phyloP scores from a whole-genome alignment of 2,329 filamentous ascomycete species.

The Penicillium sp. region DNA sequence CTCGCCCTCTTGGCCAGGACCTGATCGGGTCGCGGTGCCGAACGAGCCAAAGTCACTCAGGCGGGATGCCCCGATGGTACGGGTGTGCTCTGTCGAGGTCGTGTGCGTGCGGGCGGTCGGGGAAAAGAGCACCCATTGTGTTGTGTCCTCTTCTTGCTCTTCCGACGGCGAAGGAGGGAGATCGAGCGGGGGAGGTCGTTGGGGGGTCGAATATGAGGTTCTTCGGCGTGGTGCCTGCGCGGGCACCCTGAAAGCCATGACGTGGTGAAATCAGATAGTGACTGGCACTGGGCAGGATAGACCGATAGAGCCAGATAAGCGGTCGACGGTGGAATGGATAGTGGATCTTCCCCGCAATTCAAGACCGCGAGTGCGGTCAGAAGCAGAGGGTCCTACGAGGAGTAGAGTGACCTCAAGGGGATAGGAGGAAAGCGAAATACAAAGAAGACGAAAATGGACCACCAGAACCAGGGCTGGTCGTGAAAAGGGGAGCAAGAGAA shows the following conservation, averaged over 20 bases:
- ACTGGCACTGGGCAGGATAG: neutral
- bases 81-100: slow-evolving; percentile 64
- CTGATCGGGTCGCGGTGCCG: slow-evolving; percentile 67
- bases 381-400: slow-evolving; percentile 5
- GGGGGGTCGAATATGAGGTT: slow-evolving; percentile 36
- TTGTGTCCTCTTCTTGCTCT: slow-evolving; percentile 66
- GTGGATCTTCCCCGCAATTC: slow-evolving; percentile 29
- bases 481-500: neutral
- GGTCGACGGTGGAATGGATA: slow-evolving; percentile 3
- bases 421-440: neutral
- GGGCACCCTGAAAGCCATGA: slow-evolving; percentile 44
- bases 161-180: slow-evolving; percentile 33
- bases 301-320: slow-evolving; percentile 11
- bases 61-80: slow-evolving; percentile 69
- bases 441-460: neutral
- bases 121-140: slow-evolving; percentile 97
- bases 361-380: slow-evolving; percentile 16
- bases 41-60: slow-evolving; percentile 81
- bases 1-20: slow-evolving; percentile 27
- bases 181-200: slow-evolving; percentile 30
- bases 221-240: slow-evolving; percentile 39
- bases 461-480: neutral
- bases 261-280: neutral
- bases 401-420: neutral
- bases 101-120: slow-evolving; percentile 72